These are phyloP conservation scores for Tranzscheliella williamsii DNA, from an alignment of 1,284 basidiomycete genomes.

Conservation along the genomic window DNA sequence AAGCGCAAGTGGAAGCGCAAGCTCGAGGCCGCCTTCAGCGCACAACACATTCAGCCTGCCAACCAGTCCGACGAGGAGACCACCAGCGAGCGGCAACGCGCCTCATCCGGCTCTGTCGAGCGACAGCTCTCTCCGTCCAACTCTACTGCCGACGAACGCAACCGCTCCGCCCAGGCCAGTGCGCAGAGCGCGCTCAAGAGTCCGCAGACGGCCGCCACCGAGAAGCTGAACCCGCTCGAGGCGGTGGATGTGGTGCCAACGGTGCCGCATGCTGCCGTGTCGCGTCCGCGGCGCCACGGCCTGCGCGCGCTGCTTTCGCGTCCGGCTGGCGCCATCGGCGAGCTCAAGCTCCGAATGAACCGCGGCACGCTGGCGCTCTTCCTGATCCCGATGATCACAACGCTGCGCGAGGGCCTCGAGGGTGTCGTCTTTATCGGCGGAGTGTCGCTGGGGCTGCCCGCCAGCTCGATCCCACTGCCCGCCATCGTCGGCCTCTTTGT, in stretches of 20 bases:
- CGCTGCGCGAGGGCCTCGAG: constrained; percentile 57
- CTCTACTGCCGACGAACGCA: background rate
- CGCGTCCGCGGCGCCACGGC: background rate
- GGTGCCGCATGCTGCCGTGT: background rate
- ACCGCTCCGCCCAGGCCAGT: background rate
- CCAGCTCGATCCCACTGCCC: constrained; percentile 54
- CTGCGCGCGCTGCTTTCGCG: constrained; percentile 10
- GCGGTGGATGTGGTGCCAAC: constrained; percentile 22
- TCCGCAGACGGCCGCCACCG: constrained; percentile 20
- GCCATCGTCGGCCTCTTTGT: constrained; percentile 51
- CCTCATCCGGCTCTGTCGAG: background rate
- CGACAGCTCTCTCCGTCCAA: background rate
- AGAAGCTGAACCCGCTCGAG: constrained; percentile 35
- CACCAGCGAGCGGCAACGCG: background rate
- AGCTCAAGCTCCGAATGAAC: constrained; percentile 33
- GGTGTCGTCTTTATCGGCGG: constrained; percentile 58
- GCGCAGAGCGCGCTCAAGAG: background rate
- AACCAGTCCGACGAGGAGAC: background rate
- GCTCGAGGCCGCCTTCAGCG: constrained; percentile 45
- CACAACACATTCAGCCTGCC: constrained; percentile 10
- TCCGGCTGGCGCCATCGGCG: constrained; percentile 11
- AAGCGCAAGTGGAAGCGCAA: constrained; percentile 55
- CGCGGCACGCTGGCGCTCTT: constrained; percentile 47
- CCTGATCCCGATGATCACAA: constrained; percentile 56
- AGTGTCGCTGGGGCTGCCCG: constrained; percentile 55